These are phyloP conservation scores for Ophiostoma ulmi DNA, from an alignment of 2,329 filamentous ascomycete species.

Conservation along the genomic window DNA sequence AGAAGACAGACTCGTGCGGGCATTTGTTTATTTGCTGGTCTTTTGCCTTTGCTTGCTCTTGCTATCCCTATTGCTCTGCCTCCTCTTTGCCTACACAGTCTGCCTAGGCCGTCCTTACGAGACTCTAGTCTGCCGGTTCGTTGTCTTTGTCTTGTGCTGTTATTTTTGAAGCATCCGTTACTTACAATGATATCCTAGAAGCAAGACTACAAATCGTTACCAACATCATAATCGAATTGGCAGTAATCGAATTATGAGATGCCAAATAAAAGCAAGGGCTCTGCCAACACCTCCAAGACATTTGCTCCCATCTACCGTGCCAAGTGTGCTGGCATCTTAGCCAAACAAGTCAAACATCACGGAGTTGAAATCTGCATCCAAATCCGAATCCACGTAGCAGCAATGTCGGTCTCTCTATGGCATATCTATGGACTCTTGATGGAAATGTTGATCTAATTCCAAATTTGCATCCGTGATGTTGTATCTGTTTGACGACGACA, in stretches of 20 bases:
- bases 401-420: not conserved
- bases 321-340: not conserved
- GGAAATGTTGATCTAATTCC: conserved; percentile 7
- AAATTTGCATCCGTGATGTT: not conserved
- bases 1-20: not conserved
- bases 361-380: not conserved
- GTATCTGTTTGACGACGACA: not conserved
- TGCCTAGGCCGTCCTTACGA: not conserved
- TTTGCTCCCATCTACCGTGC: not conserved
- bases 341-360: not conserved
- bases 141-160: not conserved
- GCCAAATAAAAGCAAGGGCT: not conserved
- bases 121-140: not conserved
- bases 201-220: too few species aligned
- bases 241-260: not conserved
- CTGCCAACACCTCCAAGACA: not conserved
- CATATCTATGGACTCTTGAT: not conserved
- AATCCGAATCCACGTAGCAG: not conserved
- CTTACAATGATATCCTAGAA: too few species aligned
- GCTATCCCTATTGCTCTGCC: not conserved
- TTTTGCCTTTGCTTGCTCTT: not conserved
- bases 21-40: not conserved
- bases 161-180: too few species aligned
- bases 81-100: not conserved
- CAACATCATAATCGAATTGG: not conserved